Evolutionary conservation across 345 rosid species (phyloP), one percentile per base, ranked within the genome.

Genomic region (Punica granatum): DNA sequence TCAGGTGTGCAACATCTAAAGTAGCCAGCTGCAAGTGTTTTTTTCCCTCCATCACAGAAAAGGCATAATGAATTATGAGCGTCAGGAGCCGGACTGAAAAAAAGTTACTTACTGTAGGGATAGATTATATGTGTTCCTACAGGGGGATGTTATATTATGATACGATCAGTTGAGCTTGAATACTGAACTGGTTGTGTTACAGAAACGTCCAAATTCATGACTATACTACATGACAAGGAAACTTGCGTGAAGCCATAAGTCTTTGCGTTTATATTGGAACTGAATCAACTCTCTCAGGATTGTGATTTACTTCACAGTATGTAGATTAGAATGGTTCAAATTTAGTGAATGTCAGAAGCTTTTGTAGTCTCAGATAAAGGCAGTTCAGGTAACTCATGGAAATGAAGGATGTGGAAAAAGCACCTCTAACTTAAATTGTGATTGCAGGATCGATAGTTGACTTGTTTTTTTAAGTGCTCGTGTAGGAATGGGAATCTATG

Each of bases 401-500:
- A 30, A 51, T n/a, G n/a, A n/a, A n/a, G n/a, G n/a, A n/a, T n/a
- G 51, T 15, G 4, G 53, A 51, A 1, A 56, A 56, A 56, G 6
- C 21, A 61, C 42, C 65, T 36, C 14, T 11, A 63, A 32, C 32
- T 61, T 21, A 14, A 51, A 7, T 8, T 51, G 30, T 63, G 44
- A 23, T 64, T 44, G 19, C 33, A 32, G 30, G 30, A 23, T 39
- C 25, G 49, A 25, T n/a, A 32, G 37, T 70, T 3, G 61, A 79
- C 64, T 64, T 34, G 14, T 63, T 46, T 59, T 9, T 36, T 21
- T 67, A 64, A 5, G 69, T 49, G 64, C n/a, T 69, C 39, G 30
- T 83, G 63, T 66, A 93, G 98, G 90, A 64, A 76, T 93, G 96
- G 97, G 94, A 73, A 90, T 93, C 44, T 93, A 93, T 79, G 98